Percentiles rank a stretch among this genome's conserved stretches.
Evolutionary conservation across 169 alveolate genomes (phyloP).

Genomic region (Eimeria acervulina): DNA sequence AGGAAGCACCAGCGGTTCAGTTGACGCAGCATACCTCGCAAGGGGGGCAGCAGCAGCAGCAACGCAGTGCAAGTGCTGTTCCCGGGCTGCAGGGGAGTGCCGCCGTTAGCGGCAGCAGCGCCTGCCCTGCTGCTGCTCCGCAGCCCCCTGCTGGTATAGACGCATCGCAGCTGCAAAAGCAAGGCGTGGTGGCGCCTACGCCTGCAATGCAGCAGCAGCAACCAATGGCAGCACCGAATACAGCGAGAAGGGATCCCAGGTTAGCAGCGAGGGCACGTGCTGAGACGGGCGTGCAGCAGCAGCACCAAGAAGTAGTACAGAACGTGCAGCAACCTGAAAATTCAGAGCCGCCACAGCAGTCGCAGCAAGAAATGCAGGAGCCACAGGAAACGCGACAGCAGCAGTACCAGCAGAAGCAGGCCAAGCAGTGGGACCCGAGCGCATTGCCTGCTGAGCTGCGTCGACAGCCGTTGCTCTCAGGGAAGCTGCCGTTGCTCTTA

Average conservation of each 20-base stretch:
- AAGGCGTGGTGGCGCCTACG: conserved; percentile 12
- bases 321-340: not conserved
- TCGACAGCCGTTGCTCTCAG: conserved; percentile 75
- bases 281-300: conserved; percentile 33
- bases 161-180: not conserved
- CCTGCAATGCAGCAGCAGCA: conserved; percentile 2
- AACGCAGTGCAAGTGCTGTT: not conserved
- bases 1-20: conserved; percentile 34
- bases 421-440: conserved; percentile 19
- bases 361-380: not conserved
- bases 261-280: conserved; percentile 72
- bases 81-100: not conserved
- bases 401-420: conserved; percentile 67
- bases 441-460: conserved; percentile 56
- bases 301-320: conserved; percentile 31
- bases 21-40: not conserved
- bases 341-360: conserved; percentile 8
- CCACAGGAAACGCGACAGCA: conserved; percentile 47
- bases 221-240: conserved; percentile 18
- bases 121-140: not conserved
- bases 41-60: conserved; percentile 30
- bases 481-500: conserved; percentile 86
- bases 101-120: not conserved
- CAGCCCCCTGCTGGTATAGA: conserved; percentile 3
- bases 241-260: conserved; percentile 49